phyloP scores from a whole-genome alignment of 2,329 filamentous ascomycete genomes.

The Fusarium sp. region DNA sequence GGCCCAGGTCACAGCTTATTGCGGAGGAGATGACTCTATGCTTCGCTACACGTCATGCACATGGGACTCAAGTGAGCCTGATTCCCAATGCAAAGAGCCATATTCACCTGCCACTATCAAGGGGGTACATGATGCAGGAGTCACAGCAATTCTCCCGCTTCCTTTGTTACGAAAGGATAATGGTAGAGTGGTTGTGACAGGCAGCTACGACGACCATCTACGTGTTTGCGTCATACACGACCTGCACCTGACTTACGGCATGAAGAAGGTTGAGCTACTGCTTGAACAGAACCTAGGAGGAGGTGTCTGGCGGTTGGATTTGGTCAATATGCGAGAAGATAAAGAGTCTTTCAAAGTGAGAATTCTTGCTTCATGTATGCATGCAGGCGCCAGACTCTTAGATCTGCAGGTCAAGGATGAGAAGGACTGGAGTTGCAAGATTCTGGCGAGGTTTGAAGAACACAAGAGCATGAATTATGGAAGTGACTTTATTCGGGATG shows the following conservation, averaged over 20 bases:
- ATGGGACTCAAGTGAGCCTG: constrained; percentile 28
- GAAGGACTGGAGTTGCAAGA: constrained; percentile 69
- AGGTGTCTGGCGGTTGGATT: constrained; percentile 88
- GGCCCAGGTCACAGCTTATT: constrained; percentile 64
- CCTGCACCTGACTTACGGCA: constrained; percentile 55
- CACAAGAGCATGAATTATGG: constrained; percentile 97
- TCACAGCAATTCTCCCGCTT: constrained; percentile 87
- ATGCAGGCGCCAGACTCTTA: constrained; percentile 82
- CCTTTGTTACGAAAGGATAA: constrained; percentile 55
- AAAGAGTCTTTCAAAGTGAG: constrained; percentile 51
- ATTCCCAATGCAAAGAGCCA: constrained; percentile 32
- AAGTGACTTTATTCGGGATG: constrained; percentile 72
- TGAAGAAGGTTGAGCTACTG: constrained; percentile 64
- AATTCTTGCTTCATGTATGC: constrained; percentile 93
- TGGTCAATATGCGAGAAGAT: constrained; percentile 58
- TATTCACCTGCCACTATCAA: constrained; percentile 54
- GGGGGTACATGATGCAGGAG: constrained; percentile 78
- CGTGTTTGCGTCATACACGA: constrained; percentile 71
- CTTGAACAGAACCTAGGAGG: constrained; percentile 76
- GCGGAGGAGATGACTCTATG: constrained; percentile 82
- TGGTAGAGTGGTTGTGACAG: constrained; percentile 77
- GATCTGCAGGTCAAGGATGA: constrained; percentile 55
- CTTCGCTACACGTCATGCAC: constrained; percentile 62
- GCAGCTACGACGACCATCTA: constrained; percentile 90
- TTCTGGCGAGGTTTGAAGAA: constrained; percentile 81